Conservation (phyloP, 208 protist species). For the Wallacemonas sp. region DNA sequence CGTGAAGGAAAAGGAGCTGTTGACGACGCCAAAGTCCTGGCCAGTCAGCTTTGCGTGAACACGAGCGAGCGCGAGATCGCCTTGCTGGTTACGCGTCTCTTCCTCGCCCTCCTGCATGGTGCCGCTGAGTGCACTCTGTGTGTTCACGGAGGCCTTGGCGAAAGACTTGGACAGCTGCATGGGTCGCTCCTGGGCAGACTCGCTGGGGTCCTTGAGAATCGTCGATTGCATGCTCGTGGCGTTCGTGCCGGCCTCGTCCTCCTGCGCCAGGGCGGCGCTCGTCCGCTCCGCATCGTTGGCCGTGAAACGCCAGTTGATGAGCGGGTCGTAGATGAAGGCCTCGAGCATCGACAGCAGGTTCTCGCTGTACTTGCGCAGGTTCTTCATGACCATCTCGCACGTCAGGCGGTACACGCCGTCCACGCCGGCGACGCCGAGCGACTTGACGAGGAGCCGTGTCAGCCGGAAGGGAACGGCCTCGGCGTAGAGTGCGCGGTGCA, state of each 20-base stretch:
- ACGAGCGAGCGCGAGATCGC: conserved; percentile 78
- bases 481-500: conserved; percentile 98
- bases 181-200: conserved; percentile 30
- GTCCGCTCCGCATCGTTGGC: conserved; percentile 42
- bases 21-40: conserved; percentile 79
- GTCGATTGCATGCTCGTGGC: neutral
- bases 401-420: conserved; percentile 98
- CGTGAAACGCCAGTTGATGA: conserved; percentile 99
- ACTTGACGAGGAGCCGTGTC: conserved; percentile 98
- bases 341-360: conserved; percentile 99
- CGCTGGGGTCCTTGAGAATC: conserved; percentile 4
- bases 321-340: conserved; percentile 99
- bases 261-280: neutral
- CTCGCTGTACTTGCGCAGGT: conserved; percentile 98
- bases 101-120: conserved; percentile 42
- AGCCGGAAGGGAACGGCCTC: conserved; percentile 99
- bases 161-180: conserved; percentile 84
- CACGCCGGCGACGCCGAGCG: conserved; percentile 98
- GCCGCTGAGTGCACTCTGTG: neutral
- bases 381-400: conserved; percentile 97
- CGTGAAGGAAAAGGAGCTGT: conserved; percentile 64
- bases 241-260: neutral
- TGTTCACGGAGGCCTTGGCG: conserved; percentile 31
- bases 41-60: conserved; percentile 88
- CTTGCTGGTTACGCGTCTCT: conserved; percentile 86